These are phyloP conservation scores for Monilinia polystroma DNA, from an alignment of 2,329 filamentous ascomycete species.

Conservation along the genomic window DNA sequence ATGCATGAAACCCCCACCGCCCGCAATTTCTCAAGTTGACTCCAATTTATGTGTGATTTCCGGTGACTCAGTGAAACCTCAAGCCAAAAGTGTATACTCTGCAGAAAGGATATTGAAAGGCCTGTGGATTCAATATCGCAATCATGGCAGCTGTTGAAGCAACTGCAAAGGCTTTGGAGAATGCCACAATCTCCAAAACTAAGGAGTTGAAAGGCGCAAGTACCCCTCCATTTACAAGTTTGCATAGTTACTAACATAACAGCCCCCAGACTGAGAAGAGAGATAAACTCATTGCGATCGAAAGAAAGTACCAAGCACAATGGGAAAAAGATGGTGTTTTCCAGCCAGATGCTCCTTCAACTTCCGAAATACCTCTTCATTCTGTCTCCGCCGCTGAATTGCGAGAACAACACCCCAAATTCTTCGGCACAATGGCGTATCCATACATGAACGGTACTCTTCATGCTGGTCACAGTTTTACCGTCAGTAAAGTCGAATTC, in stretches of 20 bases:
- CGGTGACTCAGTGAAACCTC: slow-evolving; percentile 28
- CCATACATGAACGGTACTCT: slow-evolving; percentile 85
- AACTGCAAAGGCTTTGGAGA: slow-evolving; percentile 49
- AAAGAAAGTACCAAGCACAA: slow-evolving; percentile 89
- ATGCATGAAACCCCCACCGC: slow-evolving; percentile 27
- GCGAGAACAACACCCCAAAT: slow-evolving; percentile 82
- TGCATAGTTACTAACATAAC: slow-evolving; percentile 31
- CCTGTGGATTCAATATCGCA: slow-evolving; percentile 25
- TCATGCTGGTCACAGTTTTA: slow-evolving; percentile 91
- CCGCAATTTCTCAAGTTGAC: slow-evolving; percentile 21
- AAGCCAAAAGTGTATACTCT: slow-evolving; percentile 10
- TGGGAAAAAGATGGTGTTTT: slow-evolving; percentile 80
- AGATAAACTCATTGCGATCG: slow-evolving; percentile 75
- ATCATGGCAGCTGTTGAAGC: slow-evolving; percentile 47
- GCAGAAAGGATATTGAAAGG: slow-evolving; percentile 21
- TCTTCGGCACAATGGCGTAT: slow-evolving; percentile 78
- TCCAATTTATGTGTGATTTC: slow-evolving; percentile 22
- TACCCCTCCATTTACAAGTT: slow-evolving; percentile 32
- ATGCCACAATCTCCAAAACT: slow-evolving; percentile 55
- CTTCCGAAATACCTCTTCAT: slow-evolving; percentile 72
- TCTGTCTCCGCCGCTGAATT: slow-evolving; percentile 72
- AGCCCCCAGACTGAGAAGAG: slow-evolving; percentile 75
- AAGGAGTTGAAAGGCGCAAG: slow-evolving; percentile 60
- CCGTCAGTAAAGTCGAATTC: slow-evolving; percentile 91
- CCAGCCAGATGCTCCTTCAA: slow-evolving; percentile 79